Evolutionary conservation across 2,329 filamentous ascomycete species (phyloP).

Genomic region (Herpotrichia juniperi): DNA sequence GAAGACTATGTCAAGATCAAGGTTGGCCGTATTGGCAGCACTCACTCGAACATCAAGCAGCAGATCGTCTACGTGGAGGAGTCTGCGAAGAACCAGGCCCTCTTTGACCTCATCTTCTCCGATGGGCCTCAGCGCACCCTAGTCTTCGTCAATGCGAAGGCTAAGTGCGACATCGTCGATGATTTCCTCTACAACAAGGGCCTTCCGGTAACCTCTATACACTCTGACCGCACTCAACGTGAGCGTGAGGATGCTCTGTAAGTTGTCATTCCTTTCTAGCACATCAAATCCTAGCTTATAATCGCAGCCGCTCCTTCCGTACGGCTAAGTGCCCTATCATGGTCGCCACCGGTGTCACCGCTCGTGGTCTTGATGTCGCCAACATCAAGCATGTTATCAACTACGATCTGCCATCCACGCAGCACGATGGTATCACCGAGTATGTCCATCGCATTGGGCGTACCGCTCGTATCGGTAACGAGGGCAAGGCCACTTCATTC

Average conservation of each 20-base stretch:
- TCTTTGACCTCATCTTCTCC: constrained; percentile 74
- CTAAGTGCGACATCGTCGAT: constrained; percentile 80
- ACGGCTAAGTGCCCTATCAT: constrained; percentile 76
- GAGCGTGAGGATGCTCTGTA: constrained; percentile 91
- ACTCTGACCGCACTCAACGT: constrained; percentile 82
- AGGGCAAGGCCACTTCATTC: constrained; percentile 86
- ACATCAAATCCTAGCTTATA: constrained; percentile 5
- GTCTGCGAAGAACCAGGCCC: constrained; percentile 69
- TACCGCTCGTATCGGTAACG: constrained; percentile 90
- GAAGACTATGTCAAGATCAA: constrained; percentile 78
- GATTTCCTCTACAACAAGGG: constrained; percentile 83
- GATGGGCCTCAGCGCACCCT: constrained; percentile 78
- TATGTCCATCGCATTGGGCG: constrained; percentile 96
- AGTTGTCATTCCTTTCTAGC: constrained; percentile 34
- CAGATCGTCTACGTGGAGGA: constrained; percentile 71
- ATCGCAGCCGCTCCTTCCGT: constrained; percentile 72
- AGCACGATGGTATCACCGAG: constrained; percentile 87
- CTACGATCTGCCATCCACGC: constrained; percentile 77
- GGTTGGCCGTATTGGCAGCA: constrained; percentile 84
- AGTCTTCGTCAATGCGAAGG: constrained; percentile 87
- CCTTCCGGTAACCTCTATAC: constrained; percentile 86
- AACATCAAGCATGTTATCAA: constrained; percentile 94
- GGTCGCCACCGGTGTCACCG: constrained; percentile 83
- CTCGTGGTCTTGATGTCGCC: constrained; percentile 86
- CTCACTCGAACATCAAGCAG: constrained; percentile 83